Base-by-base conservation (phyloP, 768 basidiomycete species). In the Xerocomellus amylosporus region DNA sequence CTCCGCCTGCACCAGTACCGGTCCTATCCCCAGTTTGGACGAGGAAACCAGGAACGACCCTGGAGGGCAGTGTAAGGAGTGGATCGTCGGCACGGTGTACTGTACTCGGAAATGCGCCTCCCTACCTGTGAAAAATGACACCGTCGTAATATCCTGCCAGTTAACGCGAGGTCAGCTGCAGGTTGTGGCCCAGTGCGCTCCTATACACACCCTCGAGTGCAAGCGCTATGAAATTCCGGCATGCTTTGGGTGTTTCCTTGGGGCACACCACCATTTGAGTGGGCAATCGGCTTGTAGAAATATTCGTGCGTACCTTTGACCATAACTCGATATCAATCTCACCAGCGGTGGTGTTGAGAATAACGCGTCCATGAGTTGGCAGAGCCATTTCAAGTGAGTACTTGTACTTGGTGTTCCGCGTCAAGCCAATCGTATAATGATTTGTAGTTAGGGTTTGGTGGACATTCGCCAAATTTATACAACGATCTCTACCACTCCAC, bases 21-120 rank as follows among this genome's bases (percentile, higher is more conserved):
- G 93, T 93, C 60, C 79, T 86, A 69, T 98, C 96, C 17, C 96
- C 96, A 2, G 94, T 94, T 69, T 98, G 97, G 1, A 97, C 89
- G 41, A 98, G 83, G 70, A 98, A 97, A 17, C 86, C 83, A 1
- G 94, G 90, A 2, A 98, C 88, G 37, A 98, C 77, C n/a, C 88
- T 88, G 55, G 0, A 19, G 34, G 20, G 19, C 44, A 4, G 33
- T 14, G 42, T 8, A 15, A 43, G 47, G 12, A 10, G 20, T 43
- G 36, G 37, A 8, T 46, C 39, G 24, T 43, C 26, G 40, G 48
- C 9, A 53, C 8, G 45, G n/a, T 10, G 34, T 36, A 42, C 20
- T 19, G 34, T 36, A 42, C 20, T 19, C 10, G n/a, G n/a, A 20
- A 31, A 15, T 28, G 5, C 8, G 17, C 17, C 6, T 9, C n/a